Evolutionary conservation across 768 basidiomycete species (phyloP), one percentile per base, ranked within the genome.

Genomic region (Russula emetica): DNA sequence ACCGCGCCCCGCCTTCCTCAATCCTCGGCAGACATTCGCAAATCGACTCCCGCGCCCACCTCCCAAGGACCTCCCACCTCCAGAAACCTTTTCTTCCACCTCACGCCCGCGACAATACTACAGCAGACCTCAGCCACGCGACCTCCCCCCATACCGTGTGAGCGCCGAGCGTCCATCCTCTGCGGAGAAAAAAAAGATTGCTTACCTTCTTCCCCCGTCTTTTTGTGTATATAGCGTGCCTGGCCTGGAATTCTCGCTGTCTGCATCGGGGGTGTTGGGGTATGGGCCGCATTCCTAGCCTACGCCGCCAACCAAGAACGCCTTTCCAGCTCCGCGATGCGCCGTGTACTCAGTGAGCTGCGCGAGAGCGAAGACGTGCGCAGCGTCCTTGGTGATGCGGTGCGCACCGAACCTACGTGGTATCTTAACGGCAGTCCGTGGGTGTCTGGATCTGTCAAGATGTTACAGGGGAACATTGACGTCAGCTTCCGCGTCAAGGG

Each of bases 261-360:
- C 49, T 76, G 79, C 20, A 74, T 76, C 0, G 62, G 83, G 7
- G 90, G 88, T 18, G 73, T 87, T 2, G 72, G 82, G 1, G 82
- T 80, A 8, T 91, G 90, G 90, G 82, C 75, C 3, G 79, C 78
- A 8, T 92, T 92, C 72, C 79, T 90, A 68, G 78, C 80, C 32
- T 85, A 83, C 63, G 85, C 84, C 11, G 85, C 84, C 61, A 92
- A 92, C 75, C 84, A 88, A 71, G 90, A 92, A 70, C 86, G 85
- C 69, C 78, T 91, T 32, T 84, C 88, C 28, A 87, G 84, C 66
- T 91, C 90, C 4, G 84, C 91, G 34, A 83, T 86, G 63, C 82
- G 83, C 51, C 85, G 84, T 67, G 78, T 91, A 60, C 73, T 88
- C 75, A 79, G 81, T 44, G 83, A 82, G 5, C 74, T 90, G 50